A percentile compares a stretch with the other conserved stretches of the same genome.
Conservation (phyloP, 805 yeast species). For the Saccharomycopsis schoenii region DNA sequence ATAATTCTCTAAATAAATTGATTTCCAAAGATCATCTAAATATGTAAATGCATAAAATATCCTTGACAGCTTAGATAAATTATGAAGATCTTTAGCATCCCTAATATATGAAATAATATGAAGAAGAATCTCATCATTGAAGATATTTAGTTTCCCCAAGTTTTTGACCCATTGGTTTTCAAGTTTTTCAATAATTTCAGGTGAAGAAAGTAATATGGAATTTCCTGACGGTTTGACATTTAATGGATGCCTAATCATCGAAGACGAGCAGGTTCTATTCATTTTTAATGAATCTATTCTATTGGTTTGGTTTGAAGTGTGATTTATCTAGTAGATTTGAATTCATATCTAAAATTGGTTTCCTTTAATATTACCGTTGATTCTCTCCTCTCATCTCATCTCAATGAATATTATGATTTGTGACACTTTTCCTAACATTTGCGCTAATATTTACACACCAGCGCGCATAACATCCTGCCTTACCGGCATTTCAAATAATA, state of each 20-base stretch:
- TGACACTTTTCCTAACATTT: background rate
- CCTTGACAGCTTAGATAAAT: constrained; percentile 51
- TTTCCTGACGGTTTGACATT: constrained; percentile 75
- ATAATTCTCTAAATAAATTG: constrained; percentile 32
- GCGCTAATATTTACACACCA: background rate
- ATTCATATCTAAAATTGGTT: no score
- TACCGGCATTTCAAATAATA: no score
- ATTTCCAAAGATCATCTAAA: constrained; percentile 79
- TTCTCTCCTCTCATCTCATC: background rate
- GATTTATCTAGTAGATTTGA: no score
- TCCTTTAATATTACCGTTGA: no score
- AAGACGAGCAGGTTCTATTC: background rate
- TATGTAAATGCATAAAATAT: constrained; percentile 61
- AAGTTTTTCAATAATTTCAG: constrained; percentile 13
- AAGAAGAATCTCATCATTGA: constrained; percentile 59
- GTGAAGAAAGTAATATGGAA: constrained; percentile 25
- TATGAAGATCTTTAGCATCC: constrained; percentile 37
- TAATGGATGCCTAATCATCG: constrained; percentile 47
- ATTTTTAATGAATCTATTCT: background rate
- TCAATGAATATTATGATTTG: no score
- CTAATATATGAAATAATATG: constrained; percentile 41
- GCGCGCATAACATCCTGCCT: background rate
- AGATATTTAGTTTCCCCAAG: constrained; percentile 42
- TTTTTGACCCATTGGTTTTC: constrained; percentile 24
- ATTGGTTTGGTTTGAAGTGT: no score